Conservation (phyloP, 2,329 filamentous ascomycete genomes). For the Torrubiella hemipterigena region DNA sequence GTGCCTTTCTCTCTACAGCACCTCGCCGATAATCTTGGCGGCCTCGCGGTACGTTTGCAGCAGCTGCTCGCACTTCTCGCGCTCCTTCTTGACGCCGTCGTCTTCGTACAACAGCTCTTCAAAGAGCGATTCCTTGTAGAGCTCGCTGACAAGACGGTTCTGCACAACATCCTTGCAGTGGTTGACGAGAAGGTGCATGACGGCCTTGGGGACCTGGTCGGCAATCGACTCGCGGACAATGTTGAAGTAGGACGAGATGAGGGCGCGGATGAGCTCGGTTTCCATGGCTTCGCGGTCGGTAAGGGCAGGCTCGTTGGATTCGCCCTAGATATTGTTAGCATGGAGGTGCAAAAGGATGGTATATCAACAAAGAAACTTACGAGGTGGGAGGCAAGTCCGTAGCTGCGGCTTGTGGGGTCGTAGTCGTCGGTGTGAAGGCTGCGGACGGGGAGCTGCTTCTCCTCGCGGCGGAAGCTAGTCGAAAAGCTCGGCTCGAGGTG, state of each 20-base stretch:
- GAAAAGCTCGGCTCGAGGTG: constrained; percentile 69
- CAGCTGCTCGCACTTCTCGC: constrained; percentile 96
- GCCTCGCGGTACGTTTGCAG: constrained; percentile 94
- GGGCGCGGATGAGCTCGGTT: constrained; percentile 88
- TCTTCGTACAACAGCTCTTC: constrained; percentile 94
- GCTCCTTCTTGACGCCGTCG: constrained; percentile 91
- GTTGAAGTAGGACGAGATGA: constrained; percentile 98
- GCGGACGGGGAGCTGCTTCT: constrained; percentile 42
- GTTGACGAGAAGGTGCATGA: constrained; percentile 98
- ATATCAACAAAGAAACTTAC: constrained; percentile 32
- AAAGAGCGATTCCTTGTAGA: constrained; percentile 88
- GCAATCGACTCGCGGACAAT: constrained; percentile 98
- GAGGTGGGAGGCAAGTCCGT: constrained; percentile 38
- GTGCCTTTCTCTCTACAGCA: constrained; percentile 44
- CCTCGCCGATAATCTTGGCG: constrained; percentile 95
- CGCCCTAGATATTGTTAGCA: constrained; percentile 27
- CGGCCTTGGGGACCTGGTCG: constrained; percentile 94
- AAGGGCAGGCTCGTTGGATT: constrained; percentile 67
- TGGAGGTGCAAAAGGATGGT: constrained; percentile 5
- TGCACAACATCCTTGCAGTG: constrained; percentile 97
- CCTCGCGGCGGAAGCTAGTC: constrained; percentile 68
- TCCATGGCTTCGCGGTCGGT: constrained; percentile 95
- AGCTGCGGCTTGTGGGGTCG: constrained; percentile 26
- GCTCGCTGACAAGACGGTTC: constrained; percentile 86
- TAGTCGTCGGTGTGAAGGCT: constrained; percentile 24